A percentile compares a stretch with the other conserved stretches of the same genome.
Conservation (phyloP, 257 asterid genomes). For the Fraxinus quadrangulata region DNA sequence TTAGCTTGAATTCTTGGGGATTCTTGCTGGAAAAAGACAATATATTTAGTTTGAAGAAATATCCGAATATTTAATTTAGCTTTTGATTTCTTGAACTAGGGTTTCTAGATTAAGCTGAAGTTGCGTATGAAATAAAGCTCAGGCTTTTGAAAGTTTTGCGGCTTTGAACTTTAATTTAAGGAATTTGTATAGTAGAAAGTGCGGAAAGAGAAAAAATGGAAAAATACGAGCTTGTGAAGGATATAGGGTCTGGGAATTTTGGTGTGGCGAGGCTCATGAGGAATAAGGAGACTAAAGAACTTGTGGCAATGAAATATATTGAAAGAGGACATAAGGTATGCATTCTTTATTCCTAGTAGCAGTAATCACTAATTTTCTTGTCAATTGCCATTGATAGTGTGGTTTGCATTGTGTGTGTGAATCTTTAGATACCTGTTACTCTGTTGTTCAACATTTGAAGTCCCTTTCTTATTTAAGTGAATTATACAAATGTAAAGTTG, state of each 20-base stretch:
- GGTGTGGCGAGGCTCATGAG: no score
- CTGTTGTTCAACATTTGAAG: conserved; percentile 4
- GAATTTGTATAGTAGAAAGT: no score
- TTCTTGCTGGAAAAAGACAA: conserved; percentile 16
- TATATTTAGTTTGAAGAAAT: conserved; percentile 11
- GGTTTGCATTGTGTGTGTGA: conserved; percentile 1
- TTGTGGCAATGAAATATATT: no score
- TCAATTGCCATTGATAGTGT: conserved; percentile 12
- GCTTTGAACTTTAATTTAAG: no score
- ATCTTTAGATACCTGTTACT: conserved; percentile 6
- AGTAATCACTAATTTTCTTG: not conserved
- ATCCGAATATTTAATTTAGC: conserved; percentile 24
- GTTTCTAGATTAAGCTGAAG: conserved; percentile 34
- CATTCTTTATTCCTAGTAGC: no score
- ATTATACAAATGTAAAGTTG: conserved; percentile 22
- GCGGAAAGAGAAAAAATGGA: no score
- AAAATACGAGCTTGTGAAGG: no score
- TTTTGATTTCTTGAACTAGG: conserved; percentile 25
- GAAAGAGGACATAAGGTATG: no score
- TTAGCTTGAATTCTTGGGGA: no score
- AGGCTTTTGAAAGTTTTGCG: no score
- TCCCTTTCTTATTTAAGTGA: conserved; percentile 4
- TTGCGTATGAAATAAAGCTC: not conserved
- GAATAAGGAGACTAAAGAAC: no score
- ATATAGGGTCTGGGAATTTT: no score